These are phyloP conservation scores for Thielaviopsis musarum DNA, from an alignment of 2,329 filamentous ascomycete species.

Conservation along the genomic window DNA sequence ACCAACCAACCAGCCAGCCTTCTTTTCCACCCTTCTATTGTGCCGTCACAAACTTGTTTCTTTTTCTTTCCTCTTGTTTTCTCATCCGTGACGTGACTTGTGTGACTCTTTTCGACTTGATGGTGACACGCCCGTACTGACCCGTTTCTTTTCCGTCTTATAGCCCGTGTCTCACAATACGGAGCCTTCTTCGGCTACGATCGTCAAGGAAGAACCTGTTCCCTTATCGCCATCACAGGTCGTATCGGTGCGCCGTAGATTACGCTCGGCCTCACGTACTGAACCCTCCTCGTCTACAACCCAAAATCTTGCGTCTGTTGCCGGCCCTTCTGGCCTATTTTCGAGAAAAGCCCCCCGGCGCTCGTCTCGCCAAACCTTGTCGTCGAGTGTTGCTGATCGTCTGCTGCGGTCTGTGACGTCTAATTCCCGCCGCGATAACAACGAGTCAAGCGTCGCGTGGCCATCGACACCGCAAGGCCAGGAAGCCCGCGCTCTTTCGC, in stretches of 20 bases:
- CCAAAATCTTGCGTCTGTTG: not conserved
- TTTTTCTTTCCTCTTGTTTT: not conserved
- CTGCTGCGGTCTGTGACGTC: constrained; percentile 3
- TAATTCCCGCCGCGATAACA: not conserved
- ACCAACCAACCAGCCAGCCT: too few relatives aligned
- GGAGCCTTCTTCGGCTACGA: not conserved
- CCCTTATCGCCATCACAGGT: not conserved
- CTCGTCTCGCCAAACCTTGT: constrained; percentile 2
- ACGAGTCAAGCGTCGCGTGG: not conserved
- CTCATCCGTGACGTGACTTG: not conserved
- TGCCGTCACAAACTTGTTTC: not conserved
- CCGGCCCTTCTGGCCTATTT: not conserved
- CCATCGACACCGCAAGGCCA: constrained; percentile 6
- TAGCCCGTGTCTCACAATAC: not conserved
- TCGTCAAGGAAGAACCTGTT: not conserved
- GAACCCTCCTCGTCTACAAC: not conserved
- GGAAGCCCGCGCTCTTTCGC: constrained; percentile 3
- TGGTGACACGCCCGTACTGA: not conserved
- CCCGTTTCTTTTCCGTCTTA: not conserved
- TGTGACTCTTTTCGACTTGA: not conserved
- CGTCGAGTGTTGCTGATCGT: not conserved
- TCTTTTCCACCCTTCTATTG: too few relatives aligned
- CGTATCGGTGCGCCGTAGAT: not conserved
- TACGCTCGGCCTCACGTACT: constrained; percentile 1
- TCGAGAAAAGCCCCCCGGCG: not conserved